Evolutionary conservation across 1,284 basidiomycete species (phyloP), one percentile per base, ranked within the genome.

Genomic region (Cerrena zonata): DNA sequence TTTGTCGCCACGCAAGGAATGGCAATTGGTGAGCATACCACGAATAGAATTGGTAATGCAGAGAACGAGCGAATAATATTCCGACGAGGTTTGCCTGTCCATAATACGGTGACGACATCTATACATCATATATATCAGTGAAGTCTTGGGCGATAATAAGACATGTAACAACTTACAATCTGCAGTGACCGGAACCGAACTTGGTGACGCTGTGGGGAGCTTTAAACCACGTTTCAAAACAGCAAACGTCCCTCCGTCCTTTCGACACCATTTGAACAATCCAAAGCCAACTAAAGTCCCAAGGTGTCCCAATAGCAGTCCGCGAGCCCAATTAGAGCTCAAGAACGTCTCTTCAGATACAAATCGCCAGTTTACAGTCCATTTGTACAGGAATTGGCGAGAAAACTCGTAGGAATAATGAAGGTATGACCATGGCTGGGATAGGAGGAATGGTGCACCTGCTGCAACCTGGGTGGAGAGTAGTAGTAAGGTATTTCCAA

Each of bases 301-400:
- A 3, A 82, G 65, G 61, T 99, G 95, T 7, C 76, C 78, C 3
- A 76, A 56, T 4, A 98, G 71, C 18, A 99, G 74, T 0, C 70
- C 65, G 34, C 65, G 71, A 0, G 92, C 83, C 69, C 88, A 89
- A 19, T 58, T 60, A 2, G 68, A 64, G 53, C 80, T 86, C 41
- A 92, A 67, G 69, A 99, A 99, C 0, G 69, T 72, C 12, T 79
- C 70, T 63, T 94, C 89, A 21, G 78, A 69, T 1, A 99, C 58
- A 61, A 97, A 90, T 30, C 91, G 79, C 94, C 96, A 99, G 65
- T 99, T 99, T 55, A 98, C 94, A 0, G 95, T 98, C 95, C 95
- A 99, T 64, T 91, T 84, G 71, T 91, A 96, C 34, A 96, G 70
- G 71, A 99, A 99, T 12, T 84, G 77, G 12, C 96, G 84, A 1